These are phyloP conservation scores for Venturia effusa DNA, from an alignment of 2,329 filamentous ascomycete species.

Conservation along the genomic window DNA sequence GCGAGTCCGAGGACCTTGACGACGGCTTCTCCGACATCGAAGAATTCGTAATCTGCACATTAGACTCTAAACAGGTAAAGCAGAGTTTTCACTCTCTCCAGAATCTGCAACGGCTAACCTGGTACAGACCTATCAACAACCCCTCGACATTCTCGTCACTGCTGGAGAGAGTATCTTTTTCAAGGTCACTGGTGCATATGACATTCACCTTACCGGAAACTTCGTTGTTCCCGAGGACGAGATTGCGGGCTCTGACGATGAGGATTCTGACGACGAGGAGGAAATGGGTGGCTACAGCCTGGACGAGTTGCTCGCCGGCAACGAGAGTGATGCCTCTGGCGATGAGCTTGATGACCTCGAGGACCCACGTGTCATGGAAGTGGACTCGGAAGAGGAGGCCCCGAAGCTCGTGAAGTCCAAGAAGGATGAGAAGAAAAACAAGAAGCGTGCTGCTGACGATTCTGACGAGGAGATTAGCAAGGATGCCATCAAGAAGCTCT, in stretches of 20 bases:
- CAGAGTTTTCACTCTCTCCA: constrained; percentile 12
- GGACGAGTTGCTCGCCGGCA: constrained; percentile 59
- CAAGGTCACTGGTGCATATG: constrained; percentile 79
- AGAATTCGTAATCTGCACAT: constrained; percentile 86
- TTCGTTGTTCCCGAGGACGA: constrained; percentile 65
- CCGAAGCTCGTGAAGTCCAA: constrained; percentile 39
- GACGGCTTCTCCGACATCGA: constrained; percentile 37
- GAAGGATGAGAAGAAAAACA: constrained; percentile 58
- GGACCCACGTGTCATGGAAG: constrained; percentile 72
- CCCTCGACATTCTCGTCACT: constrained; percentile 83
- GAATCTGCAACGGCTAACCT: constrained; percentile 18
- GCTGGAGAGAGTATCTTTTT: constrained; percentile 90
- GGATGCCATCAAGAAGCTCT: constrained; percentile 63
- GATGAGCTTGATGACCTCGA: constrained; percentile 49
- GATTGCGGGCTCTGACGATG: constrained; percentile 47
- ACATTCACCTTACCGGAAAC: constrained; percentile 89
- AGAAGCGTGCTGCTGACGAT: constrained; percentile 80
- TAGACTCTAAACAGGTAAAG: constrained; percentile 84
- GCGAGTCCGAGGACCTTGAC: constrained; percentile 52
- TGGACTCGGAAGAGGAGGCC: constrained; percentile 68
- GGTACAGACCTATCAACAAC: constrained; percentile 79
- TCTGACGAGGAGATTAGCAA: constrained; percentile 37
- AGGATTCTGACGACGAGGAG: constrained; percentile 49
- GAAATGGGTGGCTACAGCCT: constrained; percentile 53
- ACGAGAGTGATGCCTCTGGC: constrained; percentile 38